Conservation (phyloP, 208 protist genomes). For the Acanthamoeba castellanii region DNA sequence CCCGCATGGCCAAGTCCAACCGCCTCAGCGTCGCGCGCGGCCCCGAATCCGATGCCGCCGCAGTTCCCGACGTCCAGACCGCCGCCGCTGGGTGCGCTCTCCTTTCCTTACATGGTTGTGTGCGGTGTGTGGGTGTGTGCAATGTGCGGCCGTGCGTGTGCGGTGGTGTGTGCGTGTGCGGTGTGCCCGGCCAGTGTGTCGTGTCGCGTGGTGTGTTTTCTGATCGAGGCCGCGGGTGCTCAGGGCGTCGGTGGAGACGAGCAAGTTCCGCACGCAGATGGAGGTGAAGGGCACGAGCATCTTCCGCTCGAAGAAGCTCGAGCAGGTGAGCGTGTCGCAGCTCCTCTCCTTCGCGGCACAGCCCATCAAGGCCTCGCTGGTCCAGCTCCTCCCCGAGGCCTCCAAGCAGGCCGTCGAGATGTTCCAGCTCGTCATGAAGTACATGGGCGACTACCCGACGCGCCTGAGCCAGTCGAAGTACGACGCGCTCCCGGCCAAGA, state of each 20-base stretch:
- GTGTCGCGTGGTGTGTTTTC: background rate
- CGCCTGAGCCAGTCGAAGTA: conserved; percentile 28
- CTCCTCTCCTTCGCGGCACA: conserved; percentile 50
- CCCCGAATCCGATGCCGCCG: background rate
- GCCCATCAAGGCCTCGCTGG: conserved; percentile 65
- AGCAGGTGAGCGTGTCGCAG: conserved; percentile 38
- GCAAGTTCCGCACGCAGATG: conserved; percentile 62
- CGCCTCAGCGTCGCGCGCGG: background rate
- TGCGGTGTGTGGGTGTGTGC: background rate
- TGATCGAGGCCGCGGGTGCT: background rate
- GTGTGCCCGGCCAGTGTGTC: background rate
- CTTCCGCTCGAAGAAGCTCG: conserved; percentile 17
- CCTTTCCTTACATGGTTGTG: background rate
- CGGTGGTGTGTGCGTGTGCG: background rate
- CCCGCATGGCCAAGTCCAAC: background rate
- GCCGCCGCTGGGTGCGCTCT: background rate
- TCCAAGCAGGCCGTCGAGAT: conserved; percentile 65
- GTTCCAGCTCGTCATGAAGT: conserved; percentile 69
- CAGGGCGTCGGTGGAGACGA: conserved; percentile 9
- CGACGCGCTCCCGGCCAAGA: conserved; percentile 43
- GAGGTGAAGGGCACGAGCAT: conserved; percentile 13
- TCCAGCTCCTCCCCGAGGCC: conserved; percentile 57
- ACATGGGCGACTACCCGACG: conserved; percentile 67
- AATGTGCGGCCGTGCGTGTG: background rate
- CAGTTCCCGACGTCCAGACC: background rate